phyloP scores from a whole-genome alignment of 768 basidiomycete genomes.

The Serendipita sp. region DNA sequence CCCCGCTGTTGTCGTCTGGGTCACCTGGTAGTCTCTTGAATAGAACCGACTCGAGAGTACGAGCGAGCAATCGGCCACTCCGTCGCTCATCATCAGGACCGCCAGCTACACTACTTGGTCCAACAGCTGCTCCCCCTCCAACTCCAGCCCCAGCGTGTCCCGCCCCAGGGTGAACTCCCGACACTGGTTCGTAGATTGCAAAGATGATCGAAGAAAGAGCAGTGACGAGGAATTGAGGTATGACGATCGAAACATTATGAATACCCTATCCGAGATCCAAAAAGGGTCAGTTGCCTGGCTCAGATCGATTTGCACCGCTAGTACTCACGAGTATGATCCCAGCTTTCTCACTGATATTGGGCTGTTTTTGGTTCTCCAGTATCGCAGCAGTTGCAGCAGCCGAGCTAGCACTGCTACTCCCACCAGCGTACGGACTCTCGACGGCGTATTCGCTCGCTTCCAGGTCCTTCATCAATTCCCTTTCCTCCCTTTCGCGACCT shows the following conservation, averaged over 20 bases:
- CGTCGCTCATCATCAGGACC: neutral
- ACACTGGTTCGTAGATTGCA: conserved; percentile 55
- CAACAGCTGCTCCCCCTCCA: neutral
- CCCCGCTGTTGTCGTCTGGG: too few species aligned
- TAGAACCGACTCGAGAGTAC: neutral
- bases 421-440: conserved; percentile 2
- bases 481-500: conserved; percentile 11
- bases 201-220: conserved; percentile 76
- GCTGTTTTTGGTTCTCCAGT: neutral
- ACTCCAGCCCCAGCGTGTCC: conserved; percentile 4
- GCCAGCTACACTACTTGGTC: neutral
- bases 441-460: conserved; percentile 7
- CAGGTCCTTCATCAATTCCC: conserved; percentile 19
- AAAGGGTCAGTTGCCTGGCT: neutral
- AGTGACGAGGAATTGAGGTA: conserved; percentile 88
- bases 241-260: conserved; percentile 85
- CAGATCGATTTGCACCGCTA: neutral
- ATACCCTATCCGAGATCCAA: conserved; percentile 47
- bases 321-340: conserved; percentile 66
- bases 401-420: conserved; percentile 4
- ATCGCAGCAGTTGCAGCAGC: conserved; percentile 11
- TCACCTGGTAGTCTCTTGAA: neutral
- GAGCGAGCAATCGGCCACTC: neutral
- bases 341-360: conserved; percentile 57
- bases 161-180: conserved; percentile 8